Evolutionary conservation across 768 basidiomycete species (phyloP).

Genomic region (Phlebiopsis gigantea): DNA sequence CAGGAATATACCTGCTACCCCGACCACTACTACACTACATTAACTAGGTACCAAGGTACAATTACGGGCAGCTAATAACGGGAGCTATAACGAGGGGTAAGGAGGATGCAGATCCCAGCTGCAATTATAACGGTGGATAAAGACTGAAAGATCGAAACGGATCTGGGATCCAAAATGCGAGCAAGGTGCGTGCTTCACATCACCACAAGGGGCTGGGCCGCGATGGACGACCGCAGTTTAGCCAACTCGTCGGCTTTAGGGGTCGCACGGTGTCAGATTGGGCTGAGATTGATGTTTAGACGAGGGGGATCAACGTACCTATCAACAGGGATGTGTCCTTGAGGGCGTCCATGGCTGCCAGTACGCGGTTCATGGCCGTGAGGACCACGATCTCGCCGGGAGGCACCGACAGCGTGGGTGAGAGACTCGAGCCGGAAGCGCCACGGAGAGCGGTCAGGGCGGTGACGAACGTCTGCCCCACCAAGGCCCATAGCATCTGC

Average conservation of each 20-base stretch:
- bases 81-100: too few species aligned
- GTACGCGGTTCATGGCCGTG: slow-evolving; percentile 6
- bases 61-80: too few species aligned
- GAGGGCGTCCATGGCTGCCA: slow-evolving; percentile 10
- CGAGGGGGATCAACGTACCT: not conserved
- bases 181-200: not conserved
- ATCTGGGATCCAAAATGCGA: not conserved
- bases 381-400: slow-evolving; percentile 8
- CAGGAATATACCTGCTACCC: too few species aligned
- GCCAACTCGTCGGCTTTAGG: slow-evolving; percentile 8
- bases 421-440: not conserved
- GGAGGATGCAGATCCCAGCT: too few species aligned
- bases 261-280: not conserved
- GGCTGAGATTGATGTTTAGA: not conserved
- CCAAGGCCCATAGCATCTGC: slow-evolving; percentile 10
- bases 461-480: slow-evolving; percentile 6
- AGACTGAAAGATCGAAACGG: not conserved
- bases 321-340: slow-evolving; percentile 2
- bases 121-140: not conserved
- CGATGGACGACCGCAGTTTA: slow-evolving; percentile 5
- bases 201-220: not conserved
- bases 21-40: too few species aligned
- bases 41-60: too few species aligned
- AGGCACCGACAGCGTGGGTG: not conserved
- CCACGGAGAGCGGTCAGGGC: not conserved